These are phyloP conservation scores for Hyphopichia fennica DNA, from an alignment of 1,139 yeast species.

Conservation along the genomic window DNA sequence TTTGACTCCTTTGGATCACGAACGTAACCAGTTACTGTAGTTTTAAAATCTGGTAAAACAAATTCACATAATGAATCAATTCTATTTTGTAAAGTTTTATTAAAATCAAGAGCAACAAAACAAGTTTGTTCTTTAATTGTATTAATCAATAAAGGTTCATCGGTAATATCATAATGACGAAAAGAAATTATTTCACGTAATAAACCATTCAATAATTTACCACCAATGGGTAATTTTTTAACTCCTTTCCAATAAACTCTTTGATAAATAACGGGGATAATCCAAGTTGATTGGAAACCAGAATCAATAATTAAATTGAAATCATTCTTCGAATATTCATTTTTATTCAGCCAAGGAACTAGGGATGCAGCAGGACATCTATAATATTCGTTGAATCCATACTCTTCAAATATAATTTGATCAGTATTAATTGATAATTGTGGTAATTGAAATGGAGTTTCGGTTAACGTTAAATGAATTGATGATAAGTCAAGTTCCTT, in stretches of 20 bases:
- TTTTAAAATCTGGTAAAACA: conserved; percentile 83
- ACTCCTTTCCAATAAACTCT: conserved; percentile 78
- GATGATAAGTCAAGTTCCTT: conserved; percentile 44
- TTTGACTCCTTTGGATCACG: conserved; percentile 9
- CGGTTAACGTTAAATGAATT: conserved; percentile 62
- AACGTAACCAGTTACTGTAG: conserved; percentile 70
- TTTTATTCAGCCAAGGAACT: conserved; percentile 60
- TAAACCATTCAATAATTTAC: conserved; percentile 78
- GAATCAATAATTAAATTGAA: conserved; percentile 82
- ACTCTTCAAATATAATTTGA: conserved; percentile 93
- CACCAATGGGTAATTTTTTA: conserved; percentile 77
- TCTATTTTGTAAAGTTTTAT: conserved; percentile 47
- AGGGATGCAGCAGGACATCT: conserved; percentile 64
- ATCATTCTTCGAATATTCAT: conserved; percentile 40
- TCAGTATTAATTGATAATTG: conserved; percentile 83
- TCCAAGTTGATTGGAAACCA: conserved; percentile 87
- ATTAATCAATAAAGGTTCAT: conserved; percentile 82
- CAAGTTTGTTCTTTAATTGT: conserved; percentile 82
- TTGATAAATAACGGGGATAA: conserved; percentile 81
- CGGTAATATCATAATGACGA: conserved; percentile 90
- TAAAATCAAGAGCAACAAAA: conserved; percentile 70
- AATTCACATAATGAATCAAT: conserved; percentile 51
- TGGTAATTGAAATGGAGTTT: conserved; percentile 81
- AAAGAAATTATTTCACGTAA: conserved; percentile 83
- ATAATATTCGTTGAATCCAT: conserved; percentile 69